Evolutionary conservation across 495 filamentous ascomycete species (phyloP), one percentile per base, ranked within the genome.

Genomic region (Tuber microsphaerosporum): DNA sequence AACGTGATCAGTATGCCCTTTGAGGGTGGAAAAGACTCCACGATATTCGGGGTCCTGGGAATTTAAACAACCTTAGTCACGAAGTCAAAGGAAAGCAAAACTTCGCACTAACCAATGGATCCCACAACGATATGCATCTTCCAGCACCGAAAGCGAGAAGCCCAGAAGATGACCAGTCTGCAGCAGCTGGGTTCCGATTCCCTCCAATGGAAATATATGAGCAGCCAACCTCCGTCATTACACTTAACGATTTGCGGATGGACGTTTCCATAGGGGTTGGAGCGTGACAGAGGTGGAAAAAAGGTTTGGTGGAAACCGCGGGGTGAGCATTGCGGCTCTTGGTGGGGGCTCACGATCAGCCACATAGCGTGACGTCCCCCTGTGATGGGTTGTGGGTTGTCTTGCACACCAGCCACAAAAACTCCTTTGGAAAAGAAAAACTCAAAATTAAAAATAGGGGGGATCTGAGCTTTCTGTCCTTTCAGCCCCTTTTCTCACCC

Each of bases 101-200:
- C 51, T 19, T 41, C 45, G 79, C 68, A 84, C 90, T 78, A 89
- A 97, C 93, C 82, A 88, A 82, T 70, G 95, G 93, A 80, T 91
- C 86, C 95, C 95, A 98, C 72, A 97, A 81, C 44, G 94, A 95
- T 75, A 97, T 87, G 85, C 94, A 95, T 75, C 89, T 89, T 84
- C 93, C 93, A 42, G 94, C 91, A 51, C 95, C 95, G 85, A 92
- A 99, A 69, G 94, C 96, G 51, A 98, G 87, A 73, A 94, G 84
- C 19, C 91, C 90, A 48, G 89, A 85, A 10, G 86, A 81, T 81
- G 93, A 89, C 95, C 95, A 99, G 84, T 98, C 95, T 20, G 95
- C 93, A 19, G 92, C 92, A 22, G 90, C 90, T 41, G 95, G 91
- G 78, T 97, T 92, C 76, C 94, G 87, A 85, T 97, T 98, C 51